A percentile compares a stretch with the other conserved stretches of the same genome.
These are phyloP conservation scores for Suhomyces pyralidae DNA, from an alignment of 805 yeast species.

Conservation along the genomic window DNA sequence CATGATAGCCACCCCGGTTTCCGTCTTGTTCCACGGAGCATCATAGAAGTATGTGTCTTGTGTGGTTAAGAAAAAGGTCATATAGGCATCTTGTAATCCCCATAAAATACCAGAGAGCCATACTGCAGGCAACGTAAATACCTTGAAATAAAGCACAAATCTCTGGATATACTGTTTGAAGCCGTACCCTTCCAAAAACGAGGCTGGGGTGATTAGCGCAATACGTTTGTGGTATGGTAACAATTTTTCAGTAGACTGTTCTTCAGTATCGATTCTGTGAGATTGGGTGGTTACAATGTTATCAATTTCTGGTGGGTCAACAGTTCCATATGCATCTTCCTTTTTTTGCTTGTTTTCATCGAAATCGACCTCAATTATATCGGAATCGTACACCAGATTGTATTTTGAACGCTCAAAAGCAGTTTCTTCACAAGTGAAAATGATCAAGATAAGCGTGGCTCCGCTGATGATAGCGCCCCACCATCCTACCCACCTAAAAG, in stretches of 20 bases:
- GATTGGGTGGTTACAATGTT: not conserved
- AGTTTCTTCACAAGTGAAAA: slow-evolving; percentile 55
- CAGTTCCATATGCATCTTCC: not conserved
- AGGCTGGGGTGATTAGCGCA: slow-evolving; percentile 32
- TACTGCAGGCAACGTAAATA: slow-evolving; percentile 36
- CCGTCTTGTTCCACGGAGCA: slow-evolving; percentile 33
- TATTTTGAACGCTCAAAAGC: slow-evolving; percentile 38
- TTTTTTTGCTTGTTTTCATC: not conserved
- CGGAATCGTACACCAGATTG: slow-evolving; percentile 11
- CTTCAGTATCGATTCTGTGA: not conserved
- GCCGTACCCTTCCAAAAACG: slow-evolving; percentile 36
- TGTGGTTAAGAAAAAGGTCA: slow-evolving; percentile 39
- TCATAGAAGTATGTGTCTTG: slow-evolving; percentile 35
- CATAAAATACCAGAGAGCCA: slow-evolving; percentile 37
- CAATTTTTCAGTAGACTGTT: slow-evolving; percentile 9
- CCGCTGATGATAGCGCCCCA: slow-evolving; percentile 44
- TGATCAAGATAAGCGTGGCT: slow-evolving; percentile 38
- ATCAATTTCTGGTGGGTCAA: not conserved
- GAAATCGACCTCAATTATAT: slow-evolving; percentile 4
- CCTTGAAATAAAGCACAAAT: slow-evolving; percentile 29
- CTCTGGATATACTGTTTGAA: slow-evolving; percentile 40
- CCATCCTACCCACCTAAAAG: slow-evolving; percentile 56
- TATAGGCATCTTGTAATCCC: slow-evolving; percentile 40
- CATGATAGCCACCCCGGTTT: slow-evolving; percentile 38
- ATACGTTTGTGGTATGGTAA: slow-evolving; percentile 17